These are phyloP conservation scores for Chaetomiaceae sp. DNA, from an alignment of 2,329 filamentous ascomycete species.

Conservation along the genomic window DNA sequence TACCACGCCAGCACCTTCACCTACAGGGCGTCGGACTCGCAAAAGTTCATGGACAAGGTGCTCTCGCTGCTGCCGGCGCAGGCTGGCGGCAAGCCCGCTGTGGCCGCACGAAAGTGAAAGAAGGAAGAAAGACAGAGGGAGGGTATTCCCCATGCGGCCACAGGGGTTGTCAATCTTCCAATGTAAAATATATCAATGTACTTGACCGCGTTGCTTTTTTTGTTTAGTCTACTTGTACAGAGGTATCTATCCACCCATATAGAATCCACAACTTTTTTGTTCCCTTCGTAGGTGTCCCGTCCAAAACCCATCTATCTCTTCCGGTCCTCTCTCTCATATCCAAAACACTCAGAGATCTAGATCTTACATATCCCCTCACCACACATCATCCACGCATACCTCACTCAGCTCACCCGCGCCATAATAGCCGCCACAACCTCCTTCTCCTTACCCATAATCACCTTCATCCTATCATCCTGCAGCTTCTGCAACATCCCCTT, in stretches of 20 bases:
- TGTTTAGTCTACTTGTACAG: conserved; percentile 13
- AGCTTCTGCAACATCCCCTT: conserved; percentile 46
- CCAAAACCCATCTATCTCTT: too few species aligned
- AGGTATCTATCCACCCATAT: conserved; percentile 10
- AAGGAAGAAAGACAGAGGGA: neutral
- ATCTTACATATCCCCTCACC: neutral
- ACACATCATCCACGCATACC: neutral
- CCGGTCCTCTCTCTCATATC: too few species aligned
- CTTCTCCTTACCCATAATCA: conserved; percentile 47
- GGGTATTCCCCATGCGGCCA: neutral
- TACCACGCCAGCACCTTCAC: conserved; percentile 35
- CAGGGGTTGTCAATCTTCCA: neutral
- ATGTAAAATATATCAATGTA: conserved; percentile 16
- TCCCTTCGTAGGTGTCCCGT: too few species aligned
- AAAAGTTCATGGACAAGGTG: conserved; percentile 31
- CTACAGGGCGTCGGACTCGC: conserved; percentile 27
- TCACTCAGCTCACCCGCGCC: conserved; percentile 3
- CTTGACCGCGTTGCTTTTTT: neutral
- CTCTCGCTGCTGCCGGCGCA: conserved; percentile 27
- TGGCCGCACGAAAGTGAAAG: neutral
- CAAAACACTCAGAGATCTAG: too few species aligned
- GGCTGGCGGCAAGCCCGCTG: conserved; percentile 10
- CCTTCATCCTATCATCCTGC: conserved; percentile 50
- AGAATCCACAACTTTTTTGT: neutral
- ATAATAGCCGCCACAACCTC: conserved; percentile 37